These are phyloP conservation scores for Alternaria incomplexa DNA, from an alignment of 2,329 filamentous ascomycete genomes.

Conservation along the genomic window DNA sequence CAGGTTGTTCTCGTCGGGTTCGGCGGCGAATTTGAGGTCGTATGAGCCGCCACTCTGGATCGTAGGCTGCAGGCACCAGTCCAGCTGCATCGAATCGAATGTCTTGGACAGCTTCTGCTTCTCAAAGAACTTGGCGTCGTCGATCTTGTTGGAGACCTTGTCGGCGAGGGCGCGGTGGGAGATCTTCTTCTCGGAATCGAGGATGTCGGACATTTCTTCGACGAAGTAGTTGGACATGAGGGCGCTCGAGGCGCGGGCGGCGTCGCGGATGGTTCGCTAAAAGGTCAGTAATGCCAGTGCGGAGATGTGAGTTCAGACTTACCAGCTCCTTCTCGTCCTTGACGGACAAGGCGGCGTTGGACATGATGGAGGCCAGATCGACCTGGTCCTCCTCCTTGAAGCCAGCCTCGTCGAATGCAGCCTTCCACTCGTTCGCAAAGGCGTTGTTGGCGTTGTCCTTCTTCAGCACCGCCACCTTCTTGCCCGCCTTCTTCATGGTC, in stretches of 20 bases:
- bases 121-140: constrained; percentile 93
- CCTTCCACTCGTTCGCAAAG: constrained; percentile 97
- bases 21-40: constrained; percentile 80
- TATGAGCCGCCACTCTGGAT: constrained; percentile 97
- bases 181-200: constrained; percentile 97
- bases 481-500: constrained; percentile 85
- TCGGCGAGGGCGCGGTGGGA: constrained; percentile 86
- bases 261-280: constrained; percentile 86
- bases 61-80: constrained; percentile 90
- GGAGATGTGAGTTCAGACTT: constrained; percentile 21
- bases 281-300: constrained; percentile 7
- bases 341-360: constrained; percentile 81
- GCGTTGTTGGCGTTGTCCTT: constrained; percentile 87
- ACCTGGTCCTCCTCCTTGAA: constrained; percentile 88
- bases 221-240: constrained; percentile 97
- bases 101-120: constrained; percentile 81
- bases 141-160: constrained; percentile 88
- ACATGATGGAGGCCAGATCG: constrained; percentile 83
- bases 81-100: constrained; percentile 86
- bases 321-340: constrained; percentile 94
- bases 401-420: constrained; percentile 71
- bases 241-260: constrained; percentile 90
- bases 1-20: constrained; percentile 79
- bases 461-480: constrained; percentile 84
- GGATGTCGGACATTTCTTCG: constrained; percentile 95